Evolutionary conservation across 371 early-diverging fungal genomes (phyloP), one percentile per base, ranked within the genome.

Genomic region (Capniomyces stellatus): DNA sequence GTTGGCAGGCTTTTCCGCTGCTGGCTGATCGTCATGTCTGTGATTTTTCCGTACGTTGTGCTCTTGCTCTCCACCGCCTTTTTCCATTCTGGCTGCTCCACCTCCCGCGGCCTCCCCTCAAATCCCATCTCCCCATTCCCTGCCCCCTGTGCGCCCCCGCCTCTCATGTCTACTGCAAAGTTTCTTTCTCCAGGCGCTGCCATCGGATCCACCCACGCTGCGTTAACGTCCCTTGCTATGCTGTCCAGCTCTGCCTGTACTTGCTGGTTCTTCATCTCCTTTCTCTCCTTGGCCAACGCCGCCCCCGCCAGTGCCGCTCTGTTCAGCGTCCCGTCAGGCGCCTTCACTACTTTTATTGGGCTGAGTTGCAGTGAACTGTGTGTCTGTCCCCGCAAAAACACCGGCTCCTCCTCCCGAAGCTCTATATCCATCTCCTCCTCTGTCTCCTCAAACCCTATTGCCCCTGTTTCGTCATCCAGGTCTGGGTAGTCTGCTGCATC

Each of bases 371-470:
- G 61, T 0, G 86, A 76, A 47, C 81, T 77, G 31, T 77, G 75
- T 0, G 90, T 89, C 58, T 95, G 98, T 2, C 98, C 98, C 52
- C 77, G 77, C 63, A 97, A 69, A 64, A 97, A 97, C 13, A 81
- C 70, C 0, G 98, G 96, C 56, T 95, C 98, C 43, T 94, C 93
- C 44, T 94, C 93, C 25, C 82, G 70, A 25, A 97, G 76, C 75
- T 97, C 98, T 54, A 95, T 90, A 64, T 97, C 98, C 46, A 95
- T 65, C 54, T 94, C 92, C 55, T 93, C 93, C 63, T 94, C 93
- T 12, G 79, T 71, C 49, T 94, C 93, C 54, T 88, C 84, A 53
- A 78, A 75, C n/a, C 74, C 75, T 0, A 75, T 66, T 39, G 77
- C 55, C 1, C 81, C 83, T 47, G 71, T 73, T 30, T 80, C 78